Evolutionary conservation across 371 early-diverging fungal species (phyloP).

Genomic region (Apophysomyces variabilis): DNA sequence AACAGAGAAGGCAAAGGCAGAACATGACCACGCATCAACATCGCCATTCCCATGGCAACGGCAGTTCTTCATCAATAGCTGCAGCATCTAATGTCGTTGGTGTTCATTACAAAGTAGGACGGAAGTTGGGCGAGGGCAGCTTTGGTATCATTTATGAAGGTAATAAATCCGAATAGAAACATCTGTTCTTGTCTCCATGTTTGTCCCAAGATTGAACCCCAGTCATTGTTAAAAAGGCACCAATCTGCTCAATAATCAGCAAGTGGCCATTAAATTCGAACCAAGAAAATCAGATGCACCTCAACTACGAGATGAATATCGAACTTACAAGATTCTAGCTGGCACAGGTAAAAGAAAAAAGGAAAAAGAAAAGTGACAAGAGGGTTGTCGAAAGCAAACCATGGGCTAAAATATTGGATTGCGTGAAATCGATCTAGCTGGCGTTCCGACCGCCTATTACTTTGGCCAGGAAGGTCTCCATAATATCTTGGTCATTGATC

Average conservation of each 20-base stretch:
- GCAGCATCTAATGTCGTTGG: constrained; percentile 70
- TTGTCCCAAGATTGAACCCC: constrained; percentile 7
- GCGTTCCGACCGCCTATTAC: constrained; percentile 88
- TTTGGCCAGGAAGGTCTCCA: constrained; percentile 95
- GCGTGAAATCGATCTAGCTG: constrained; percentile 53
- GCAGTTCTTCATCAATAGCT: constrained; percentile 21
- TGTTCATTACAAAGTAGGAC: constrained; percentile 91
- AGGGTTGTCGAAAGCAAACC: too few species aligned
- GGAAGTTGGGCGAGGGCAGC: constrained; percentile 93
- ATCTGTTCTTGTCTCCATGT: not conserved
- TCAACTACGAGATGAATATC: constrained; percentile 84
- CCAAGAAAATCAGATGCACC: constrained; percentile 84
- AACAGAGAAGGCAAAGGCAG: not conserved
- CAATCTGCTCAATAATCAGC: constrained; percentile 70
- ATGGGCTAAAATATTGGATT: too few species aligned
- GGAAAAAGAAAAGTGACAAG: constrained; percentile 63
- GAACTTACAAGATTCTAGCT: constrained; percentile 76
- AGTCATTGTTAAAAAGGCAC: constrained; percentile 27
- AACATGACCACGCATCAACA: constrained; percentile 5
- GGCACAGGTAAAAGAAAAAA: constrained; percentile 38
- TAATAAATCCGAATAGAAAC: constrained; percentile 33
- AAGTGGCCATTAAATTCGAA: constrained; percentile 84
- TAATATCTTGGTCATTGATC: constrained; percentile 94
- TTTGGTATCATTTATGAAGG: constrained; percentile 98
- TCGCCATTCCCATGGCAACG: constrained; percentile 9